These are phyloP conservation scores for Phytopythium delawarense DNA, from an alignment of 352 stramenopile species.

Conservation along the genomic window DNA sequence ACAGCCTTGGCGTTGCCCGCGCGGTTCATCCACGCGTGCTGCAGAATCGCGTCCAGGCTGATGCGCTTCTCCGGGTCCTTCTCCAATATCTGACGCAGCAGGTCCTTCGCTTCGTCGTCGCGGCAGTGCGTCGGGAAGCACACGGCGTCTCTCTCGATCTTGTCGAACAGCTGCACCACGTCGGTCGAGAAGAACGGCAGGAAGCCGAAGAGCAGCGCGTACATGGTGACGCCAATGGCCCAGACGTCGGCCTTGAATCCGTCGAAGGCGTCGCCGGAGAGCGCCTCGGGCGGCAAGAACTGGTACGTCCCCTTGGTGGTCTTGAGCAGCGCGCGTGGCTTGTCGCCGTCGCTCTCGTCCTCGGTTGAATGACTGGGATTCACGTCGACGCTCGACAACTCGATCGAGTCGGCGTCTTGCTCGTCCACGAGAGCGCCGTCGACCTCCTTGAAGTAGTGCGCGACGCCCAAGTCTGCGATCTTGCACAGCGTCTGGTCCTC, in stretches of 20 bases:
- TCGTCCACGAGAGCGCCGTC: slow-evolving; percentile 47
- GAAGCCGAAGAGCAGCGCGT: slow-evolving; percentile 82
- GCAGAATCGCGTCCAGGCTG: slow-evolving; percentile 55
- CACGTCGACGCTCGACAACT: slow-evolving; percentile 38
- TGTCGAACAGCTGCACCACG: slow-evolving; percentile 85
- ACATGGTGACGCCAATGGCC: slow-evolving; percentile 90
- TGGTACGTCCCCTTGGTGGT: slow-evolving; percentile 77
- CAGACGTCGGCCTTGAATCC: slow-evolving; percentile 89
- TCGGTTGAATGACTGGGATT: slow-evolving; percentile 1
- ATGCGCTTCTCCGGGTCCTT: slow-evolving; percentile 74
- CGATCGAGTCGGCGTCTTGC: slow-evolving; percentile 40
- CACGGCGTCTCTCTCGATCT: slow-evolving; percentile 70
- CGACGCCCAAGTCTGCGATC: slow-evolving; percentile 77
- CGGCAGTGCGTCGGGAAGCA: slow-evolving; percentile 40
- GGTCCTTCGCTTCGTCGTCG: slow-evolving; percentile 56
- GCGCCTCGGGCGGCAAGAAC: slow-evolving; percentile 64
- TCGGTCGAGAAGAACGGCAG: slow-evolving; percentile 89
- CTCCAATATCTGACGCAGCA: slow-evolving; percentile 66
- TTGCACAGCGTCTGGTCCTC: slow-evolving; percentile 62
- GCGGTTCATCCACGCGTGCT: slow-evolving; percentile 70
- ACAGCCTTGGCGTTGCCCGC: slow-evolving; percentile 51
- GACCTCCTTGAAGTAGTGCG: slow-evolving; percentile 68
- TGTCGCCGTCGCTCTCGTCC: neutral
- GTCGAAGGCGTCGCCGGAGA: slow-evolving; percentile 63
- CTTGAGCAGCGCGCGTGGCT: slow-evolving; percentile 41